phyloP scores from a whole-genome alignment of 768 basidiomycete genomes.

The Tricholoma hemisulphureum region DNA sequence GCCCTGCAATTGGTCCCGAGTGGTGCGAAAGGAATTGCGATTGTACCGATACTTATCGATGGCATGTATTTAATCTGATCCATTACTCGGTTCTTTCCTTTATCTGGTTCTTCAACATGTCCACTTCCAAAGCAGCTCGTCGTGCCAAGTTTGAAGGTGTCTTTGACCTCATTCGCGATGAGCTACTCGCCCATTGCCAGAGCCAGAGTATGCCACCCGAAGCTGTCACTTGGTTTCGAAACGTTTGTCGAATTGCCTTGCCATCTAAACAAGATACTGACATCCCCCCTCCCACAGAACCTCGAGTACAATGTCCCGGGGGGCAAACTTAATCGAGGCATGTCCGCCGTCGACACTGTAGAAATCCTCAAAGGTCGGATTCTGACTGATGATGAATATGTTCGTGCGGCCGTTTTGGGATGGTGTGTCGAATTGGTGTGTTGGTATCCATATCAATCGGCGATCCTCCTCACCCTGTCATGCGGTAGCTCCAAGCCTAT shows the following conservation, averaged over 20 bases:
- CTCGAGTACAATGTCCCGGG: conserved; percentile 94
- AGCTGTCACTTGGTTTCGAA: conserved; percentile 80
- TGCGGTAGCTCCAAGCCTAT: conserved; percentile 84
- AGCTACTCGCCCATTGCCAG: conserved; percentile 69
- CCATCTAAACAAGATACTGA: background rate
- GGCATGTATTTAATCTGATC: no score
- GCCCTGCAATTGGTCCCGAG: no score
- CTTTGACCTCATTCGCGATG: conserved; percentile 70
- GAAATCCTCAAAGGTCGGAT: conserved; percentile 77
- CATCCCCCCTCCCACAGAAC: conserved; percentile 47
- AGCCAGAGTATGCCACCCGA: conserved; percentile 79
- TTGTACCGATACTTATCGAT: no score
- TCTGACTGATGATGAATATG: conserved; percentile 81
- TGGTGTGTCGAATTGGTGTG: conserved; percentile 95
- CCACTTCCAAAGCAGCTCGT: conserved; percentile 26
- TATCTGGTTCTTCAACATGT: conserved; percentile 11
- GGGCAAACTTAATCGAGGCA: conserved; percentile 94
- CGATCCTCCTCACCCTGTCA: background rate
- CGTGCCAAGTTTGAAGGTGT: conserved; percentile 69
- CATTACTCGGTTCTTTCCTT: background rate
- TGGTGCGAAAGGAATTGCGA: no score
- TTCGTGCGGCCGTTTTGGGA: conserved; percentile 83
- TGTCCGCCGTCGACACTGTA: conserved; percentile 91
- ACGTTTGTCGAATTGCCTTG: conserved; percentile 47
- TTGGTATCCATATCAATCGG: background rate